A percentile compares a stretch with the other conserved stretches of the same genome.
Evolutionary conservation across 306 rosid species (phyloP).

Genomic region (Cucurbita argyrosperma): DNA sequence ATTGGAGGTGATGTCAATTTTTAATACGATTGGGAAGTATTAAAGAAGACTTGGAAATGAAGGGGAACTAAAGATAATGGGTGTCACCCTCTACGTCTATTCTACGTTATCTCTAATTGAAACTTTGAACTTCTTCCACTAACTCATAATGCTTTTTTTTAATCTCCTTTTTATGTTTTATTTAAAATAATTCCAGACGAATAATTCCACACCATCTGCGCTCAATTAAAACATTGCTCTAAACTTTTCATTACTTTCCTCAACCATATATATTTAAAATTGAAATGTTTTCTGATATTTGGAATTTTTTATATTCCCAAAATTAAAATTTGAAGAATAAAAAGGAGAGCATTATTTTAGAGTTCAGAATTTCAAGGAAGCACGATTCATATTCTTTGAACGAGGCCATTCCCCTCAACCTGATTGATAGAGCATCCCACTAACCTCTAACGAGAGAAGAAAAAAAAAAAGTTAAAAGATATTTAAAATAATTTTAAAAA

Average conservation of each 20-base stretch:
- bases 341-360: not conserved
- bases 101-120: not conserved
- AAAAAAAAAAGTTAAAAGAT: not conserved
- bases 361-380: not conserved
- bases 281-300: no score
- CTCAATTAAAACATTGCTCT: not conserved
- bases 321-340: not conserved
- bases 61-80: slow-evolving; percentile 5
- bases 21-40: not conserved
- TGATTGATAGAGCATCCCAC: not conserved
- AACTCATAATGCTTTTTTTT: not conserved
- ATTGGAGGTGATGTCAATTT: not conserved
- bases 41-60: not conserved
- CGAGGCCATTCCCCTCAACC: not conserved
- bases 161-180: not conserved
- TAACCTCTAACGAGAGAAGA: not conserved
- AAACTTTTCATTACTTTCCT: not conserved
- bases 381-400: not conserved
- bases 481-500: no score
- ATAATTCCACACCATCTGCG: not conserved
- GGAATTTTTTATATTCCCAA: not conserved
- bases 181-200: not conserved
- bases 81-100: slow-evolving; percentile 1
- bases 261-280: no score
- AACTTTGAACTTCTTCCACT: not conserved